These are phyloP conservation scores for Agarophyton chilense DNA, from an alignment of 23 red algal species.

Conservation along the genomic window DNA sequence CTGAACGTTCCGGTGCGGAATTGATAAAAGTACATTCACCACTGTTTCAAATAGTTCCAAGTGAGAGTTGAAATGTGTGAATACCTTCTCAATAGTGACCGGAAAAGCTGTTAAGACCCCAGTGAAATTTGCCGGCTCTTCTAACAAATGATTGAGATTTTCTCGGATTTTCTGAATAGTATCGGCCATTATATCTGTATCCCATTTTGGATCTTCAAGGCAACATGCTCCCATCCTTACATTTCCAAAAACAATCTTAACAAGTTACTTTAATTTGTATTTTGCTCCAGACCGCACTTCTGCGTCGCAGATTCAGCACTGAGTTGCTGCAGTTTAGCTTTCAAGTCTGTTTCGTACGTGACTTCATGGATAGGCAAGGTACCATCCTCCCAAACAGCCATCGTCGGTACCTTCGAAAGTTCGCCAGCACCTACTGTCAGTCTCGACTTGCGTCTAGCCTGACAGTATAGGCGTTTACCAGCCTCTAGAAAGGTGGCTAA, in stretches of 20 bases:
- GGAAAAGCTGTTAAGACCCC: neutral
- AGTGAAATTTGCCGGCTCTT: neutral
- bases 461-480: neutral
- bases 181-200: neutral
- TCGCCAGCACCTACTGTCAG: neutral
- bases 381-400: too few relatives aligned
- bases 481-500: neutral
- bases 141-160: neutral
- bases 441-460: too few relatives aligned
- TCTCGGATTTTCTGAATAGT: neutral
- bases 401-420: neutral
- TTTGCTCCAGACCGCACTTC: constrained; percentile 37
- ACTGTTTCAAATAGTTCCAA: too few relatives aligned
- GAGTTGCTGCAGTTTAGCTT: neutral
- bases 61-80: too few relatives aligned
- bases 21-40: neutral
- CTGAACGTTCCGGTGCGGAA: neutral
- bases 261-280: neutral
- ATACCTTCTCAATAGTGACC: too few relatives aligned
- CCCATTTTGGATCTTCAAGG: neutral
- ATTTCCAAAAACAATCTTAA: too few relatives aligned
- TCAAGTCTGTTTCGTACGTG: neutral
- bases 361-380: neutral
- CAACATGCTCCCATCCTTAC: neutral
- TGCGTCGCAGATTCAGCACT: constrained; percentile 3